phyloP scores from a whole-genome alignment of 208 protist species.

The Herpetomonas tarakana region DNA sequence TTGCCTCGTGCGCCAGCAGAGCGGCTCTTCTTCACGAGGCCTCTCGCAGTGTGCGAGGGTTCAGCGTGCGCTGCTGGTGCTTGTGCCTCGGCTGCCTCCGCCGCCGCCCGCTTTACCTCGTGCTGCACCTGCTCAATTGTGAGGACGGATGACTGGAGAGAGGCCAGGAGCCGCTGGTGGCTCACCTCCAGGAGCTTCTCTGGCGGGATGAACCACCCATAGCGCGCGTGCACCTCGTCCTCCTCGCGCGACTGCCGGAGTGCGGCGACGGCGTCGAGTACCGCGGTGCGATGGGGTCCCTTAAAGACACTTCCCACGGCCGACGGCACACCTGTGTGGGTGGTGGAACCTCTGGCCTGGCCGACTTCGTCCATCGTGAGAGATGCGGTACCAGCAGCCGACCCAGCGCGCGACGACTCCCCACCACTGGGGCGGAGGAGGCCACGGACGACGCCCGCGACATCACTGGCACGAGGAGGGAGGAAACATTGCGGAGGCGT shows the following conservation, averaged over 20 bases:
- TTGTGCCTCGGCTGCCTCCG: slow-evolving; percentile 1
- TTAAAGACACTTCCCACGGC: background rate
- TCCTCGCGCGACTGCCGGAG: slow-evolving; percentile 7
- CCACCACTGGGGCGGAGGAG: background rate
- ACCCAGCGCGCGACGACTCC: too few relatives aligned
- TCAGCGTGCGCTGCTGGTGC: background rate
- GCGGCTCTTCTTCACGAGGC: too few relatives aligned
- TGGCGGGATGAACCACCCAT: slow-evolving; percentile 81
- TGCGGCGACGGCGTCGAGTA: background rate
- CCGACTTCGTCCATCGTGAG: background rate
- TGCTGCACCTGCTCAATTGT: slow-evolving; percentile 56
- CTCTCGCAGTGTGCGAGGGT: too few relatives aligned
- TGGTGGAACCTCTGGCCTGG: background rate
- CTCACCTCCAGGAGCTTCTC: slow-evolving; percentile 71
- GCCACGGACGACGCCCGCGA: background rate
- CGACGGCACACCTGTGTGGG: background rate
- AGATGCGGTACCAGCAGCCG: too few relatives aligned
- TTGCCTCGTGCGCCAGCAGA: too few relatives aligned
- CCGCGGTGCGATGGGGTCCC: background rate
- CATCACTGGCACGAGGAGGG: too few relatives aligned
- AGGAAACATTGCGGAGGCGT: too few relatives aligned
- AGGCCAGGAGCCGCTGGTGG: slow-evolving; percentile 62
- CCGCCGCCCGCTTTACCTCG: slow-evolving; percentile 39
- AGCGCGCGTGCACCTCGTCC: slow-evolving; percentile 27
- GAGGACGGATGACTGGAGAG: slow-evolving; percentile 59